Percentiles rank a stretch among this genome's conserved stretches.
Conservation (phyloP, 2,329 filamentous ascomycete genomes). For the Sarocladiaceae sp. region DNA sequence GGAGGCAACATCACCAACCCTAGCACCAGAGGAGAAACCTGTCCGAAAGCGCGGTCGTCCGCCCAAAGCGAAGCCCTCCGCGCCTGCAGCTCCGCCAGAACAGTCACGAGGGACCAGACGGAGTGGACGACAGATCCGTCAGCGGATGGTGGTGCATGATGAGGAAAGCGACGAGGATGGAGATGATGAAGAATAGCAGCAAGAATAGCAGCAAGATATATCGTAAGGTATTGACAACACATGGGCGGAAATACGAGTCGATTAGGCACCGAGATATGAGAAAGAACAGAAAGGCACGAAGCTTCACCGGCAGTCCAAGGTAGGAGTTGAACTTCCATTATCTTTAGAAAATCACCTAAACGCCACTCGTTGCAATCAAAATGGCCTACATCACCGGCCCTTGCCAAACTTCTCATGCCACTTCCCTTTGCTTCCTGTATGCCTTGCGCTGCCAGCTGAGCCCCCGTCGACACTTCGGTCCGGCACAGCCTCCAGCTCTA, state of each 20-base stretch:
- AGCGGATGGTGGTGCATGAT: slow-evolving; percentile 10
- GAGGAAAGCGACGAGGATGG: slow-evolving; percentile 14
- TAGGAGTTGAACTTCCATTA: too few relatives aligned
- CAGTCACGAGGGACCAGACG: neutral
- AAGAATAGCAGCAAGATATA: slow-evolving; percentile 15
- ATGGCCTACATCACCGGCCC: slow-evolving; percentile 37
- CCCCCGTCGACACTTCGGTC: slow-evolving; percentile 21
- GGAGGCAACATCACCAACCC: neutral
- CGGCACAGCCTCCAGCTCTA: slow-evolving; percentile 48
- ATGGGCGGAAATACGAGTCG: too few relatives aligned
- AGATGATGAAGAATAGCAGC: slow-evolving; percentile 15
- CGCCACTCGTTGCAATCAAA: too few relatives aligned
- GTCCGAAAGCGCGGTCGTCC: neutral
- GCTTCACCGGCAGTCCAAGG: too few relatives aligned
- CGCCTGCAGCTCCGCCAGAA: neutral
- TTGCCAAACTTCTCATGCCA: slow-evolving; percentile 56
- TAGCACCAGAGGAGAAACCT: neutral
- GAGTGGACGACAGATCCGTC: slow-evolving; percentile 3
- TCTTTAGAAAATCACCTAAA: too few relatives aligned
- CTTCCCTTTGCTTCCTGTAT: slow-evolving; percentile 37
- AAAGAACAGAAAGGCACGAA: too few relatives aligned
- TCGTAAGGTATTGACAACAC: too few relatives aligned
- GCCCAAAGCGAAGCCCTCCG: neutral
- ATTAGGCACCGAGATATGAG: too few relatives aligned
- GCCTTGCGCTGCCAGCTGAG: slow-evolving; percentile 12